Conservation (phyloP, 176 grass and related monocot genomes). For the Themeda triandra region DNA sequence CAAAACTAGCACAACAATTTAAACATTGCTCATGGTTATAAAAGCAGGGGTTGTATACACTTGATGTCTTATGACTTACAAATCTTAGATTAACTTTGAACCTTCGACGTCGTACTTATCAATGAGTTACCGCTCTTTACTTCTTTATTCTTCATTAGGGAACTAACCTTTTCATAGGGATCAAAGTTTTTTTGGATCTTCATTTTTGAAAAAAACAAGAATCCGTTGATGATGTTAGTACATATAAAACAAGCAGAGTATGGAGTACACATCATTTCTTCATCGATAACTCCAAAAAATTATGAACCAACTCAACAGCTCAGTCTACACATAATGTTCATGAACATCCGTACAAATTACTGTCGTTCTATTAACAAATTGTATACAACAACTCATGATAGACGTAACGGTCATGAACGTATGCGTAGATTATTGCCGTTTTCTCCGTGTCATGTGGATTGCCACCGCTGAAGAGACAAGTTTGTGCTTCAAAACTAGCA, state of each 20-base stretch:
- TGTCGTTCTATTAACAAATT: neutral
- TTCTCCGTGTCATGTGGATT: neutral
- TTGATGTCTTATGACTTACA: neutral
- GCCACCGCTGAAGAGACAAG: neutral
- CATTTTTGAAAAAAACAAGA: no score
- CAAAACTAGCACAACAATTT: neutral
- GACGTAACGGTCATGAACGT: neutral
- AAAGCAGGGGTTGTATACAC: neutral
- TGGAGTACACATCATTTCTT: neutral
- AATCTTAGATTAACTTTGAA: neutral
- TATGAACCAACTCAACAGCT: neutral
- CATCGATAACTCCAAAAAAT: neutral
- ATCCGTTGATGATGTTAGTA: no score
- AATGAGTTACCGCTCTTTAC: neutral
- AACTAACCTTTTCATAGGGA: no score
- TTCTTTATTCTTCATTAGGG: no score
- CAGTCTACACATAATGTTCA: neutral
- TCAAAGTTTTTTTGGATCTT: no score
- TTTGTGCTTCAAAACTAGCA: neutral
- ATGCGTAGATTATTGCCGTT: neutral
- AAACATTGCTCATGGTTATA: neutral
- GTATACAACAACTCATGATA: neutral
- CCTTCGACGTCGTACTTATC: neutral
- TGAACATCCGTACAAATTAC: neutral
- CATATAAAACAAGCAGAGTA: no score